Evolutionary conservation across 1,284 basidiomycete genomes (phyloP), one percentile per base, ranked within the genome.

Genomic region (Ustilago shanxiensis): DNA sequence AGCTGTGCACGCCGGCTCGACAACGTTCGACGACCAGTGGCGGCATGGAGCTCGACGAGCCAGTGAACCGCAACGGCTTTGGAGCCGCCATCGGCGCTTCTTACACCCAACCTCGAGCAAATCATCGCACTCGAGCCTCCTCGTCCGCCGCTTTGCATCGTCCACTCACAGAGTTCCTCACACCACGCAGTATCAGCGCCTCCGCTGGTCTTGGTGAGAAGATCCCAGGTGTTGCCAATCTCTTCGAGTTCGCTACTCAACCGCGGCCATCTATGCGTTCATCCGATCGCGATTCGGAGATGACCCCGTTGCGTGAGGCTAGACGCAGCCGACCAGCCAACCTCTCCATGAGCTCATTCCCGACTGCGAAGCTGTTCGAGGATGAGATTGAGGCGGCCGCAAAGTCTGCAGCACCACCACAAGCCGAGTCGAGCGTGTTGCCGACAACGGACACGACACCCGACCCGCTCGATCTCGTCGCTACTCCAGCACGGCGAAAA

Each of bases 191-290:
- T 50, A 68, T 74, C 29, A 79, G 73, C 49, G 66, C 77, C 26
- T 75, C 77, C 11, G 75, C 77, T 14, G 54, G 75, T 13, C 62
- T 70, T n/a, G 60, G 58, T 26, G 77, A 72, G 33, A 79, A 73
- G 58, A 57, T 79, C 13, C 67, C 66, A 3, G 73, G 77, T 13
- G 68, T 66, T 10, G 77, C 77, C 29, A 79, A 76, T 18, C 64
- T 79, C n/a, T 79, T 79, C 35, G 73, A 76, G 11, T 79, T 79
- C n/a, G 77, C 77, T 1, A 76, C 69, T 10, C 73, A 71, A 22
- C 76, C 76, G 13, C 71, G 76, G 16, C 75, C 76, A 9, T 49
- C 64, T 45, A 72, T 70, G n/a, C 71, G 65, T 8, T 33, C 71
- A 20, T 22, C 56, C 31, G 66, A 72, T 29, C 59, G 56, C 22